phyloP scores from a whole-genome alignment of 345 rosid genomes.

The Cardiospermum halicacabum region DNA sequence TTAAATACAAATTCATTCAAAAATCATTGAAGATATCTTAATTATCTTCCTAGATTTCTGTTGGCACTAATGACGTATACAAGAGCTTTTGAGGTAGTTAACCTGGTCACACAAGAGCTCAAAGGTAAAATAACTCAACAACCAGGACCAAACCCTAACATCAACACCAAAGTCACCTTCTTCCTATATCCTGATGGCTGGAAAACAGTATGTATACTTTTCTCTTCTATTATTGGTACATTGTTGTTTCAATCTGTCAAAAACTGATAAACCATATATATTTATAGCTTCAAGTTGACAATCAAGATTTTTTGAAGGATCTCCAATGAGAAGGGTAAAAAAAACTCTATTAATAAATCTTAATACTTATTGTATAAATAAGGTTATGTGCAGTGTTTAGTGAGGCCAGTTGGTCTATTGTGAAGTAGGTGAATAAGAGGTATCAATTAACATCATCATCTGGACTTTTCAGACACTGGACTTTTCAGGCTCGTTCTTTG shows the following conservation, averaged over 20 bases:
- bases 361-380: conserved; percentile 19
- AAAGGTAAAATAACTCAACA: conserved; percentile 89
- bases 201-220: conserved; percentile 71
- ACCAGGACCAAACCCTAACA: conserved; percentile 83
- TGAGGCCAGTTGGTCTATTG: not conserved
- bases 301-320: conserved; percentile 86
- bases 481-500: conserved; percentile 76
- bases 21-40: too few species aligned
- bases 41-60: conserved; percentile 81
- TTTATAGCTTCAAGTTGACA: conserved; percentile 82
- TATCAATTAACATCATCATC: too few species aligned
- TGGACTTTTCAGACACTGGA: conserved; percentile 69
- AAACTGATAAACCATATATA: not conserved
- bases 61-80: conserved; percentile 90
- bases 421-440: too few species aligned
- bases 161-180: conserved; percentile 76
- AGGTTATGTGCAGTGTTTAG: not conserved
- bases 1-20: too few species aligned
- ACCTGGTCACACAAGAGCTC: conserved; percentile 64
- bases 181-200: conserved; percentile 96
- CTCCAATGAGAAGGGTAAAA: conserved; percentile 39
- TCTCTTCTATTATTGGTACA: not conserved
- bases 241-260: not conserved
- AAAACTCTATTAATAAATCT: not conserved
- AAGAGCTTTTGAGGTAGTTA: conserved; percentile 84